Base-by-base conservation (phyloP, 257 asterid species). In the Przewalskia tangutica region DNA sequence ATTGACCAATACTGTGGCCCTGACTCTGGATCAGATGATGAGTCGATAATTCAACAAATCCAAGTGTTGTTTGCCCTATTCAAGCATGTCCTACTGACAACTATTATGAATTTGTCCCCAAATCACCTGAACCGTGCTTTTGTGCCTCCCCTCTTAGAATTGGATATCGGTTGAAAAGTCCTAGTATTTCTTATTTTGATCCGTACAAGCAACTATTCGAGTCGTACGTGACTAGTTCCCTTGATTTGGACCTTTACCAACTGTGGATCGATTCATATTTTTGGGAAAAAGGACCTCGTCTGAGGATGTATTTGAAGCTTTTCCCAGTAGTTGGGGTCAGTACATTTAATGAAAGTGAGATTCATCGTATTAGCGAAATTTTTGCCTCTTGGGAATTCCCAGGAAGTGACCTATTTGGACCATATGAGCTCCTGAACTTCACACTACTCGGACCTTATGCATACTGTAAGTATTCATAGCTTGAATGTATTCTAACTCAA, bases 361-460 rank as follows among this genome's bases (percentile, higher is more conserved):
- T 89, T 65, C 81, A 81, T 54, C 88, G 85, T 53, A 81, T 89
- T 66, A 62, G 84, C 20, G 79, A 50, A 68, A 71, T 82, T 42
- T 89, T 87, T 50, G 73, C 88, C 70, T 55, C 89, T 60, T 89
- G 90, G 90, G 36, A 67, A 11, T 86, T 89, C 36, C 80, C 71
- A 65, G 79, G 87, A 27, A 85, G 65, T 83, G 88, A 86, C 56
- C 67, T 85, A 5, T 87, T 85, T 86, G 92, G 92, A 77, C 92
- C 90, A 54, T 89, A 87, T 68, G 92, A 89, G 85, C 89, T 89
- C 55, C 90, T 89, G 66, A 89, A 89, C 83, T 89, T 89, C 86
- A 87, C 90, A 65, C 90, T 87, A 18, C 62, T 84, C 36, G 92
- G 92, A 55, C 92, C 89, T 56, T 89, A 89, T 80, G 83, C 88